A percentile compares a stretch with the other conserved stretches of the same genome.
phyloP scores from a whole-genome alignment of 805 yeast genomes.

The Metschnikowia kunwiensis region DNA sequence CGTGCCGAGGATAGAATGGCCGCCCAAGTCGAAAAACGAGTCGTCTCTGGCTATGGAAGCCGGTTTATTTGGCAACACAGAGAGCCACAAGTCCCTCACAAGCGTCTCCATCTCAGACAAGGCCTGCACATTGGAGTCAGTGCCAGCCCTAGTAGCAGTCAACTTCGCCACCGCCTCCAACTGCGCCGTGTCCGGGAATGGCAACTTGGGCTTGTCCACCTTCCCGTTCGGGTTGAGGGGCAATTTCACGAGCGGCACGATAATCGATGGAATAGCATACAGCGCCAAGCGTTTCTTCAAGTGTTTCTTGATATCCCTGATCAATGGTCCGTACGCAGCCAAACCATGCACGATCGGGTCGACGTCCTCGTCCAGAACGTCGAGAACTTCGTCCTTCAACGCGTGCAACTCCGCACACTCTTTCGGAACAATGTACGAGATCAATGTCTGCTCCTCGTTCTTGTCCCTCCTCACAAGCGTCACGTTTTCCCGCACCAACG shows the following conservation, averaged over 20 bases:
- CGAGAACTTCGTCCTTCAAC: conserved; percentile 52
- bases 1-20: conserved; percentile 96
- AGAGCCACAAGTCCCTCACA: conserved; percentile 81
- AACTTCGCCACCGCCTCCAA: conserved; percentile 65
- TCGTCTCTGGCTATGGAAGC: conserved; percentile 73
- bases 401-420: conserved; percentile 42
- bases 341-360: conserved; percentile 78
- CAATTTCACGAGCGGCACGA: conserved; percentile 79
- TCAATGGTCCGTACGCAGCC: conserved; percentile 68
- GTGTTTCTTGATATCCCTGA: conserved; percentile 70
- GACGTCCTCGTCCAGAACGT: conserved; percentile 32
- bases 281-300: conserved; percentile 86
- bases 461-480: conserved; percentile 90
- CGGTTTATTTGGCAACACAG: conserved; percentile 81
- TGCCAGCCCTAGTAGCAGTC: conserved; percentile 39
- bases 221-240: conserved; percentile 98
- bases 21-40: conserved; percentile 95
- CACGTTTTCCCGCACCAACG: conserved; percentile 85
- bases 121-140: conserved; percentile 40
- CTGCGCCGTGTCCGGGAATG: conserved; percentile 90
- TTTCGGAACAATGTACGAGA: conserved; percentile 87
- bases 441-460: conserved; percentile 86
- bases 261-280: conserved; percentile 89
- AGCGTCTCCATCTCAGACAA: conserved; percentile 64
- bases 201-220: conserved; percentile 94